Conservation (phyloP, 106 monocot genomes). For the Amphibolis antarctica region DNA sequence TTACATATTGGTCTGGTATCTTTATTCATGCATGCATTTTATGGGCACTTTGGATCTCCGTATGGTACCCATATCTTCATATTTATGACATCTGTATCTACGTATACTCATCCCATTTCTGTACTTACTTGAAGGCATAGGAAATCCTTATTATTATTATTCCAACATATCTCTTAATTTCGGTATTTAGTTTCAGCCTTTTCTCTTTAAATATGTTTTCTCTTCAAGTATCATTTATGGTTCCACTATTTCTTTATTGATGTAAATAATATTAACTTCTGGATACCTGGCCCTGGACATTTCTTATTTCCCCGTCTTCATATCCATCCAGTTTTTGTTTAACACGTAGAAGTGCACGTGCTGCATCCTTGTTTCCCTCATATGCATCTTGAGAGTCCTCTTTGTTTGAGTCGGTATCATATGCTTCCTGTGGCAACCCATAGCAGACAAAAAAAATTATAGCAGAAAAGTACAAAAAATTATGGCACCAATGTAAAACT, state of each 20-base stretch:
- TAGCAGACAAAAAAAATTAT: background rate
- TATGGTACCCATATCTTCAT: no score
- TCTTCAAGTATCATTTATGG: no score
- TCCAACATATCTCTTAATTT: no score
- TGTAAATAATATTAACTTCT: background rate
- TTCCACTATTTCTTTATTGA: background rate
- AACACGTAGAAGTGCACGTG: slow-evolving; percentile 76
- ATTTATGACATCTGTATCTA: no score
- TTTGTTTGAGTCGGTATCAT: slow-evolving; percentile 44
- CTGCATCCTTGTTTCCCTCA: slow-evolving; percentile 97
- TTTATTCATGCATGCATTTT: no score
- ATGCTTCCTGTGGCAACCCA: slow-evolving; percentile 38
- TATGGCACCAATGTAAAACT: background rate
- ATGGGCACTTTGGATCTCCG: no score
- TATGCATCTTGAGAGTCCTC: slow-evolving; percentile 73
- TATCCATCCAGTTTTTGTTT: slow-evolving; percentile 96
- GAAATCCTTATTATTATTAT: no score
- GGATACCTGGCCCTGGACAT: slow-evolving; percentile 83
- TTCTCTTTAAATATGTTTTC: no score
- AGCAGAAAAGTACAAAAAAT: slow-evolving; percentile 2
- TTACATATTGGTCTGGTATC: no score
- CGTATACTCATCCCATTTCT: no score
- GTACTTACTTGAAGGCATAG: no score
- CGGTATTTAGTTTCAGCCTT: no score
- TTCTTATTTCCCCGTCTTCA: slow-evolving; percentile 93